Evolutionary conservation across 371 early-diverging fungal genomes (phyloP).

Genomic region (Coemansia sp.): DNA sequence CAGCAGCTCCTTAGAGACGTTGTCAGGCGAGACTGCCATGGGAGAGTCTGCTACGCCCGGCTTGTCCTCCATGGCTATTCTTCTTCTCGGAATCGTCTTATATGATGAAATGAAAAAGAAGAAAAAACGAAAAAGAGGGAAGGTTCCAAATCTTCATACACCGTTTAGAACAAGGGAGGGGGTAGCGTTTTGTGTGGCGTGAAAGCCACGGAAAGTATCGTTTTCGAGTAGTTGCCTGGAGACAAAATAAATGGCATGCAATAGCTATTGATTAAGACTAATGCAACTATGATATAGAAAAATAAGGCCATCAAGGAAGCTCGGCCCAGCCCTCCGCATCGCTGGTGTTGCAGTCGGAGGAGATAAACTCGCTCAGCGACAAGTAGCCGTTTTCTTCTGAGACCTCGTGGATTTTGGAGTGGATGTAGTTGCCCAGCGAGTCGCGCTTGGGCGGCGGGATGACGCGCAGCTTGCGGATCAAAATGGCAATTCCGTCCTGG

Average conservation of each 20-base stretch:
- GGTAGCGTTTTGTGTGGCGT: too few species aligned
- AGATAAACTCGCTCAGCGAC: constrained; percentile 32
- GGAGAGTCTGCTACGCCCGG: too few species aligned
- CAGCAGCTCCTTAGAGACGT: neutral
- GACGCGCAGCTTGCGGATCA: constrained; percentile 23
- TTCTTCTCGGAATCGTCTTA: neutral
- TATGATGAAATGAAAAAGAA: too few species aligned
- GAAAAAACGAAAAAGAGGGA: neutral
- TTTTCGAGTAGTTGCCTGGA: neutral
- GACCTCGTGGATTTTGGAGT: constrained; percentile 18
- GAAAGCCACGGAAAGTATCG: neutral
- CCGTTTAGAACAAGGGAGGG: too few species aligned
- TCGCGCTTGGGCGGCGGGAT: constrained; percentile 23
- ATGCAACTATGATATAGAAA: neutral
- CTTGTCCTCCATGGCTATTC: neutral
- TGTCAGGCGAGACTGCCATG: neutral
- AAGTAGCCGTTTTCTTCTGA: constrained; percentile 38
- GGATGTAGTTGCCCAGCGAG: constrained; percentile 21
- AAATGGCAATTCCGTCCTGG: constrained; percentile 41
- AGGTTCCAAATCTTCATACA: neutral
- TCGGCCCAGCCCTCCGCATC: constrained; percentile 10
- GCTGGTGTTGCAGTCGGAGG: constrained; percentile 30
- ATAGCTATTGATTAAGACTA: too few species aligned
- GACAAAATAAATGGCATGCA: too few species aligned
- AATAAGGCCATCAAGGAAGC: neutral